Evolutionary conservation across 306 rosid species (phyloP), one percentile per base, ranked within the genome.

Genomic region (Prosopis cineraria): DNA sequence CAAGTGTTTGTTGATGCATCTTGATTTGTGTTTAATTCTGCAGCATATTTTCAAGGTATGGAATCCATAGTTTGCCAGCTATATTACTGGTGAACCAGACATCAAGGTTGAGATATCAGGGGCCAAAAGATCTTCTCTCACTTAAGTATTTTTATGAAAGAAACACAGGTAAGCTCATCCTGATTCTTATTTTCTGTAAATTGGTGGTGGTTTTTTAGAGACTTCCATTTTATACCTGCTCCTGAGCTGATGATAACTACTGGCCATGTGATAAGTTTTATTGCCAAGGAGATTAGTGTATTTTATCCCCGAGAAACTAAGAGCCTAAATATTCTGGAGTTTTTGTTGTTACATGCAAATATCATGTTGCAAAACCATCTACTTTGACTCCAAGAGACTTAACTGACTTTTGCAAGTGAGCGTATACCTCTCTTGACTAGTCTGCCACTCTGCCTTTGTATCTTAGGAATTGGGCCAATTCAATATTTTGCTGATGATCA

Each of bases 51-150:
- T 93, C 98, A 72, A 88, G 80, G 80, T 85, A 88, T 78, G 92
- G 97, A 70, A 88, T 93, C 75, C 89, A 83, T 78, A 86, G 97
- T 81, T 69, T 90, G 81, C 98, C 98, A 3, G 84, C 98, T 8
- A 70, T 93, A 79, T 75, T 93, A 78, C 70, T 93, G 72, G 86
- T 93, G 80, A 91, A 93, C 73, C 86, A 88, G 82, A 91, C 93
- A 7, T 84, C 90, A 76, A 74, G 70, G 70, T 43, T 86, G 69
- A 41, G 86, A 70, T 90, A 93, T 90, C 78, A 12, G 50, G 98
- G 98, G 53, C 85, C 70, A 19, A 91, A 91, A 72, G 75, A 77
- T 83, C 77, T 90, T 17, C 56, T 22, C 52, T 80, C 85, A 29
- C 84, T 93, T 6, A 63, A 83, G 7, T 89, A 82, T 64, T 93